These are phyloP conservation scores for Penicillium mononematosum DNA, from an alignment of 495 filamentous ascomycete genomes.

Conservation along the genomic window DNA sequence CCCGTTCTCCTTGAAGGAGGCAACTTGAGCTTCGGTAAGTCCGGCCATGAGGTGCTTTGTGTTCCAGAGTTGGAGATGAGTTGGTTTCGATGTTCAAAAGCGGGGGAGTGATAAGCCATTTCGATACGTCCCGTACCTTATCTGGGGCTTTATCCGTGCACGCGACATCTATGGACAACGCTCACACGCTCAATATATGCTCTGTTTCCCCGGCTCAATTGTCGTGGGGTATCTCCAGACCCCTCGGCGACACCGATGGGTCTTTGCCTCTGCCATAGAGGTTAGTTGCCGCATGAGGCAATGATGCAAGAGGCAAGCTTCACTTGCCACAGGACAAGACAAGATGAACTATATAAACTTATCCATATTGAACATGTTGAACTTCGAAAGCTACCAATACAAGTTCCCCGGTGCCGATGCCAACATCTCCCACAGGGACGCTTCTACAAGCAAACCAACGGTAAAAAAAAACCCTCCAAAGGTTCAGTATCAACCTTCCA, in stretches of 20 bases:
- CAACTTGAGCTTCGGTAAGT: conserved; percentile 70
- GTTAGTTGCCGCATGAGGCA: conserved; percentile 3
- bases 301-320: conserved; percentile 12
- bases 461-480: not conserved
- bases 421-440: not conserved
- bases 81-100: conserved; percentile 8
- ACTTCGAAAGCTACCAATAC: not conserved
- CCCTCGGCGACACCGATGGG: not conserved
- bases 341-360: conserved; percentile 3
- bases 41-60: conserved; percentile 36
- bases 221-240: conserved; percentile 2
- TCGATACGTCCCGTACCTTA: conserved; percentile 5
- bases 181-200: not conserved
- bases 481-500: not conserved
- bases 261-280: conserved; percentile 9
- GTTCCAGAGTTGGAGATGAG: not conserved
- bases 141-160: conserved; percentile 2
- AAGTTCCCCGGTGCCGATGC: not conserved
- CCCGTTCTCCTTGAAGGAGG: conserved; percentile 74
- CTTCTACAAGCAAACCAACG: not conserved
- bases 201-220: not conserved
- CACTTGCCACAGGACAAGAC: conserved; percentile 7
- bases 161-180: not conserved
- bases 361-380: not conserved
- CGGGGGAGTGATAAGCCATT: conserved; percentile 11